Percentiles rank a stretch among this genome's conserved stretches.
Conservation (phyloP, 208 protist genomes). For the Leishmania amazonensis region DNA sequence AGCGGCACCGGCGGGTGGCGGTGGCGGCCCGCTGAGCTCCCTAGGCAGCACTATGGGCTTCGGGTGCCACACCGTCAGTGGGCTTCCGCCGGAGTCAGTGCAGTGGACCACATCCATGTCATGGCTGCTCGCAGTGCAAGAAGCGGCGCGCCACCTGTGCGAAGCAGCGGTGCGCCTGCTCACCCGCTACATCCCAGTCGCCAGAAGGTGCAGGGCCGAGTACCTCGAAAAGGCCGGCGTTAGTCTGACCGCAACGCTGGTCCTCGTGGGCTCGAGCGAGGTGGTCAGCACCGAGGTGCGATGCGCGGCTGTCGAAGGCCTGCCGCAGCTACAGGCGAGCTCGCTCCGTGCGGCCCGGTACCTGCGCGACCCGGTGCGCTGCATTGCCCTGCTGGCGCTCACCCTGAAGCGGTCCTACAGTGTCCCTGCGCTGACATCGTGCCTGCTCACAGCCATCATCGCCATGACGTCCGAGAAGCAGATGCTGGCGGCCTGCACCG, state of each 20-base stretch:
- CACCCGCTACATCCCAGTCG: constrained; percentile 35
- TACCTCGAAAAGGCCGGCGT: constrained; percentile 50
- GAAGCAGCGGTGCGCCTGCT: constrained; percentile 52
- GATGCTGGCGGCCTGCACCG: constrained; percentile 41
- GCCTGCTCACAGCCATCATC: constrained; percentile 33
- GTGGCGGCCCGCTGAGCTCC: constrained; percentile 1
- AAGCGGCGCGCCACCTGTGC: constrained; percentile 54
- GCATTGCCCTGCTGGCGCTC: constrained; percentile 38
- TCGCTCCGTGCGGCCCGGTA: constrained; percentile 54
- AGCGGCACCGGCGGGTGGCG: neutral
- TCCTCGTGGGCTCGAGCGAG: constrained; percentile 48
- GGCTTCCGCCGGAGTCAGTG: neutral
- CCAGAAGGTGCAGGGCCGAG: constrained; percentile 8
- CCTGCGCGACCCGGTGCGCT: constrained; percentile 51
- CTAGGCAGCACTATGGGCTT: constrained; percentile 4
- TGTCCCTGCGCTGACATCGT: constrained; percentile 33
- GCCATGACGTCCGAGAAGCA: constrained; percentile 46
- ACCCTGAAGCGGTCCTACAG: constrained; percentile 25
- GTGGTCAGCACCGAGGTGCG: constrained; percentile 20
- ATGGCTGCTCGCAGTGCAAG: constrained; percentile 40
- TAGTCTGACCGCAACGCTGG: constrained; percentile 55
- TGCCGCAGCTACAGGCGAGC: constrained; percentile 48
- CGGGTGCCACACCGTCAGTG: neutral
- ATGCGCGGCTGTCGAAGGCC: constrained; percentile 32
- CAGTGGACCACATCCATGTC: constrained; percentile 18